These are phyloP conservation scores for Akanthomyces uredinophilus DNA, from an alignment of 2,329 filamentous ascomycete species.

Conservation along the genomic window DNA sequence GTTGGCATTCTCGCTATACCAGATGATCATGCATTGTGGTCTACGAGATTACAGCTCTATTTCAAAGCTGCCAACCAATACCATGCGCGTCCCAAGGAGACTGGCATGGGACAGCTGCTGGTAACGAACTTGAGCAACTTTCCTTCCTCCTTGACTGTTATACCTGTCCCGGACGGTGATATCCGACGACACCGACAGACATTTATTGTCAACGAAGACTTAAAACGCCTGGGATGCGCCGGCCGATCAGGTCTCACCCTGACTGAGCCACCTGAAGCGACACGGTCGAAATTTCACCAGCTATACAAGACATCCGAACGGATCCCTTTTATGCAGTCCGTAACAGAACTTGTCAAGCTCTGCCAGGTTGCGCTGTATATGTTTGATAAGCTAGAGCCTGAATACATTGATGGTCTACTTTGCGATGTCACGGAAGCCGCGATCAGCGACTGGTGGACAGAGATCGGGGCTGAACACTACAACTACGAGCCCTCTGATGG, in stretches of 20 bases:
- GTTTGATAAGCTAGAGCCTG: constrained; percentile 80
- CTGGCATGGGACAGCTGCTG: constrained; percentile 78
- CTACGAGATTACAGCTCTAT: constrained; percentile 70
- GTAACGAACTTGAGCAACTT: constrained; percentile 91
- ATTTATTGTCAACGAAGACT: constrained; percentile 90
- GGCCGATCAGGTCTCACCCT: constrained; percentile 83
- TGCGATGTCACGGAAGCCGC: constrained; percentile 91
- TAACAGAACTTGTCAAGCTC: constrained; percentile 82
- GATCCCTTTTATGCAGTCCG: constrained; percentile 70
- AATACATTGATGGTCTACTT: constrained; percentile 85
- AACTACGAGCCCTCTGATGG: constrained; percentile 90
- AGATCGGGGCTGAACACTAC: constrained; percentile 87
- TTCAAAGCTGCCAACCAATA: constrained; percentile 82
- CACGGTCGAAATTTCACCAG: constrained; percentile 85
- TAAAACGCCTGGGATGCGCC: constrained; percentile 89
- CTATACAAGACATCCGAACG: constrained; percentile 84
- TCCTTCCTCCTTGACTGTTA: constrained; percentile 87
- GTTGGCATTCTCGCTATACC: constrained; percentile 80
- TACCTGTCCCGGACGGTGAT: constrained; percentile 82
- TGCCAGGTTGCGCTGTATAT: constrained; percentile 85
- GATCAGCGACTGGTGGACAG: constrained; percentile 92
- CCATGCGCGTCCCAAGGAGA: constrained; percentile 79
- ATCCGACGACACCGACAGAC: constrained; percentile 71
- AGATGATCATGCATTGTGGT: constrained; percentile 74
- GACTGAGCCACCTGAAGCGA: constrained; percentile 70